A percentile compares a stretch with the other conserved stretches of the same genome.
phyloP scores from a whole-genome alignment of 768 basidiomycete species.

The Calocera cornea region DNA sequence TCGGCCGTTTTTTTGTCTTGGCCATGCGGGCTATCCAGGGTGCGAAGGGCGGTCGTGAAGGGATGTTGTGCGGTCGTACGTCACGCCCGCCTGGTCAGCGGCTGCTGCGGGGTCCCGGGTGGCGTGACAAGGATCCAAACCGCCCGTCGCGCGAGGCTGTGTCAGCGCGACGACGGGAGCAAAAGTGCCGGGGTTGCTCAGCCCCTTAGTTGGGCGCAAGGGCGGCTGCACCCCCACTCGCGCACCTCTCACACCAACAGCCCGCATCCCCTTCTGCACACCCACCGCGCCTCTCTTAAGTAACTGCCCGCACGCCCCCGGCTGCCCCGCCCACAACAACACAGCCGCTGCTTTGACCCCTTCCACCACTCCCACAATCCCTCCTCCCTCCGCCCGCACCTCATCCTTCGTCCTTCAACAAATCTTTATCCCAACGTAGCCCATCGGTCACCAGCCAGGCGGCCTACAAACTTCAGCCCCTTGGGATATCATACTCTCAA shows the following conservation, averaged over 20 bases:
- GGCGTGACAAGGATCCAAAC: background rate
- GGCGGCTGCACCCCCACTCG: background rate
- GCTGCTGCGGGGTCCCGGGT: background rate
- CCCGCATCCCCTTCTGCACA: background rate
- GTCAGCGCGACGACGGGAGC: slow-evolving; percentile 4
- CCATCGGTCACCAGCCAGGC: background rate
- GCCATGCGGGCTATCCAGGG: background rate
- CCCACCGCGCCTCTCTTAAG: background rate
- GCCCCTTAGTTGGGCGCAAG: background rate
- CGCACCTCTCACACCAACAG: background rate
- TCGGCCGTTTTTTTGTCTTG: background rate
- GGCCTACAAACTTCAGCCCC: background rate
- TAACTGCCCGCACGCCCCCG: background rate
- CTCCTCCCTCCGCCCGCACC: background rate
- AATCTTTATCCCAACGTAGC: background rate
- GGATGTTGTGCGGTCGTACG: background rate
- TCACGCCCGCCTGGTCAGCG: background rate
- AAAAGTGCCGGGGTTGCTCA: background rate
- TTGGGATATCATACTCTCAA: background rate
- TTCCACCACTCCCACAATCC: background rate
- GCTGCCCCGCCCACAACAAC: background rate
- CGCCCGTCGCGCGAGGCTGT: background rate
- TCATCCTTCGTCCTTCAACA: background rate
- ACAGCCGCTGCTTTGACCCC: slow-evolving; percentile 3
- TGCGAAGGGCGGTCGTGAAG: background rate